Evolutionary conservation across 139 green algal genomes (phyloP).

Genomic region (Chlamydomonas schloesseri): DNA sequence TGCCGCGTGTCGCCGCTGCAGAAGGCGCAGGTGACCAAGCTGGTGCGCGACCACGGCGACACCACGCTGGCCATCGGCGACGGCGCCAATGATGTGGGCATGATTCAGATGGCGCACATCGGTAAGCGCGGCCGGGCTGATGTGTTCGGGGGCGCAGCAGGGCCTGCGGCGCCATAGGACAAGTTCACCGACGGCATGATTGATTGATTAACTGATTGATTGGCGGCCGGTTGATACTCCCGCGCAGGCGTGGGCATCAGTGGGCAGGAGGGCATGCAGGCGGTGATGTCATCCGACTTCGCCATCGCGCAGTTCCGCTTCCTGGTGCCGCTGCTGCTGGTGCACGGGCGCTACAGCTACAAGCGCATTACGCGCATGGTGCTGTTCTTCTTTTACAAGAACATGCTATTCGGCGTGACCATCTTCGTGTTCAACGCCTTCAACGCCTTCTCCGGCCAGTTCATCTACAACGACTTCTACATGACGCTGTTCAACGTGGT

Average conservation of each 20-base stretch:
- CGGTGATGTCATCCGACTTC: constrained; percentile 94
- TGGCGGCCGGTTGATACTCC: too few relatives aligned
- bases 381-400: constrained; percentile 85
- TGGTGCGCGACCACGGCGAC: constrained; percentile 74
- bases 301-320: constrained; percentile 97
- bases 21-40: constrained; percentile 78
- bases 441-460: constrained; percentile 77
- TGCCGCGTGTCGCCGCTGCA: constrained; percentile 83
- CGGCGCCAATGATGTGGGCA: constrained; percentile 98
- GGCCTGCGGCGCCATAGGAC: too few relatives aligned
- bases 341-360: constrained; percentile 88
- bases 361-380: constrained; percentile 90
- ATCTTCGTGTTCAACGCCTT: constrained; percentile 84
- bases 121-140: constrained; percentile 39
- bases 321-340: constrained; percentile 83
- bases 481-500: constrained; percentile 86
- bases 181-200: too few relatives aligned
- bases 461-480: constrained; percentile 85
- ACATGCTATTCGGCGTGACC: constrained; percentile 88
- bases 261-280: constrained; percentile 96
- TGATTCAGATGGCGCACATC: constrained; percentile 88
- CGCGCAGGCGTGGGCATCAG: constrained; percentile 93
- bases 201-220: too few relatives aligned
- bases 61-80: constrained; percentile 96
- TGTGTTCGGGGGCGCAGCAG: too few relatives aligned